Evolutionary conservation across 768 basidiomycete species (phyloP).

Genomic region (Kockovaella imperatae): DNA sequence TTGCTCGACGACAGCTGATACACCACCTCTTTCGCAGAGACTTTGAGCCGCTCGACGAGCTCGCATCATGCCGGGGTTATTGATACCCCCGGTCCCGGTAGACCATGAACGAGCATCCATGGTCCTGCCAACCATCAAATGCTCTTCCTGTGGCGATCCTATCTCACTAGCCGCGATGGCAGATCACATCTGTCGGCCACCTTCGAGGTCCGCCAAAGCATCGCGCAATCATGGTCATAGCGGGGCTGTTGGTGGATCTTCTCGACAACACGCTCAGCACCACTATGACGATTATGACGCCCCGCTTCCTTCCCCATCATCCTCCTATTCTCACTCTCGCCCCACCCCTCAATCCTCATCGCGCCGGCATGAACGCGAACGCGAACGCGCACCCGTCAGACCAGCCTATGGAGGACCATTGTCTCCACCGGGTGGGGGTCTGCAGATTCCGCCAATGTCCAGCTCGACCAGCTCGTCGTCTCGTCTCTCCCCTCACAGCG

Average conservation of each 20-base stretch:
- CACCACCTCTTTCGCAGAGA: too few relatives aligned
- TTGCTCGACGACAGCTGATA: too few relatives aligned
- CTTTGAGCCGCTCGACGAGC: too few relatives aligned
- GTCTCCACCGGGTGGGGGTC: too few relatives aligned
- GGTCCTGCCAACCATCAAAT: slow-evolving; percentile 72
- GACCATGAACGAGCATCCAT: slow-evolving; percentile 65
- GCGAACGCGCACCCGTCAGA: too few relatives aligned
- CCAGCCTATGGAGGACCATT: slow-evolving; percentile 22
- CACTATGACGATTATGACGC: background rate
- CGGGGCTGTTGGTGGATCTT: too few relatives aligned
- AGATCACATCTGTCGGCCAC: slow-evolving; percentile 62
- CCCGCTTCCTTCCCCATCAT: slow-evolving; percentile 1
- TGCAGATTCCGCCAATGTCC: too few relatives aligned
- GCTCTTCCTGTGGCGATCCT: slow-evolving; percentile 63
- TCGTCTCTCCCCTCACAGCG: background rate
- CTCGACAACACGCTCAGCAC: slow-evolving; percentile 3
- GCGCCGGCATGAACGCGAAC: too few relatives aligned
- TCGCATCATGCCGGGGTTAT: too few relatives aligned
- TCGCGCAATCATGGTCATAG: too few relatives aligned
- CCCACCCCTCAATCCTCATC: too few relatives aligned
- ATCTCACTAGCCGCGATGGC: slow-evolving; percentile 67
- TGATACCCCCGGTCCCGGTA: too few relatives aligned
- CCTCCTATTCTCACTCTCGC: slow-evolving; percentile 8
- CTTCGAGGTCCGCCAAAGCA: slow-evolving; percentile 11
- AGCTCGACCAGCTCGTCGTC: slow-evolving; percentile 41